Conservation (phyloP, 1,284 basidiomycete genomes). For the Cryptococcus sp. region DNA sequence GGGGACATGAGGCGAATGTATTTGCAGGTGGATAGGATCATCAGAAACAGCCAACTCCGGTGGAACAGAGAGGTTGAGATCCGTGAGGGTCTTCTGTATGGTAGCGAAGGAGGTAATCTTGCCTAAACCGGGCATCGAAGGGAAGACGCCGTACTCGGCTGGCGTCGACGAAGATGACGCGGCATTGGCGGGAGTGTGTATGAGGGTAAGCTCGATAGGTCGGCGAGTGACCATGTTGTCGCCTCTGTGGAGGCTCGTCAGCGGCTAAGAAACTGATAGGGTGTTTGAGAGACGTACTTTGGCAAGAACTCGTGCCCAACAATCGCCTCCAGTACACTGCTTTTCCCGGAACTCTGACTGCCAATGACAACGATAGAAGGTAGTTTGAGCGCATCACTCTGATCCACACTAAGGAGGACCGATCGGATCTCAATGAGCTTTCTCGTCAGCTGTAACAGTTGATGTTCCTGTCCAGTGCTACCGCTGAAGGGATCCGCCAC, state of each 20-base stretch:
- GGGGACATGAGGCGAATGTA: constrained; percentile 92
- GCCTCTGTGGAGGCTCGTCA: constrained; percentile 58
- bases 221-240: constrained; percentile 99
- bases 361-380: constrained; percentile 98
- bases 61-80: constrained; percentile 92
- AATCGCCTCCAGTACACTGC: constrained; percentile 93
- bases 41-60: constrained; percentile 85
- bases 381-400: constrained; percentile 88
- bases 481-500: constrained; percentile 12
- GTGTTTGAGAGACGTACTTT: constrained; percentile 64
- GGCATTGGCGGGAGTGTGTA: constrained; percentile 73
- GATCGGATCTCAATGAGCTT: constrained; percentile 96
- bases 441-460: constrained; percentile 83
- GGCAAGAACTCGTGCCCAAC: constrained; percentile 98
- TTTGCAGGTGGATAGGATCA: constrained; percentile 93
- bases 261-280: constrained; percentile 1
- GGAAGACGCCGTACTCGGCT: constrained; percentile 91
- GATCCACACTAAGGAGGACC: constrained; percentile 91
- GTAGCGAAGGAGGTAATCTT: constrained; percentile 85
- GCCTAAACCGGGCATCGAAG: constrained; percentile 66
- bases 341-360: constrained; percentile 97
- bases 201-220: constrained; percentile 94
- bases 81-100: constrained; percentile 89
- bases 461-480: constrained; percentile 36
- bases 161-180: constrained; percentile 59